Conservation (phyloP, 345 rosid species). For the Theobroma cacao region DNA sequence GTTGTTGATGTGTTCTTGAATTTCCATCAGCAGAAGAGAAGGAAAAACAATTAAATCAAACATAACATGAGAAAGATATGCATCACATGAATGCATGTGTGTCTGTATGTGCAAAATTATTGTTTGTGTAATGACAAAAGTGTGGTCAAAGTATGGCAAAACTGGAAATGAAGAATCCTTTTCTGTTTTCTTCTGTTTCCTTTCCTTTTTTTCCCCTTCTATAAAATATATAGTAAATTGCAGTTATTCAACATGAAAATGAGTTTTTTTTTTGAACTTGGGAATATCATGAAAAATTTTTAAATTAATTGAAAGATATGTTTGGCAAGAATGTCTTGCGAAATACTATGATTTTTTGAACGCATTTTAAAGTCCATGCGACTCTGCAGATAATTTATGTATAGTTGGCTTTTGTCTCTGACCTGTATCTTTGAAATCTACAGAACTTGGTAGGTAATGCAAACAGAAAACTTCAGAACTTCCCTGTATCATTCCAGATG, state of each 20-base stretch:
- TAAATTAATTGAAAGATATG: neutral
- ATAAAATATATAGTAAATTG: neutral
- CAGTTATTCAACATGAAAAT: neutral
- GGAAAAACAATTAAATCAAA: neutral
- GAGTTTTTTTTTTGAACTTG: neutral
- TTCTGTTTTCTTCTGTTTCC: conserved; percentile 5
- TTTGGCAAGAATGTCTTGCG: neutral
- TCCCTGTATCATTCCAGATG: neutral
- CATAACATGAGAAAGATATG: neutral
- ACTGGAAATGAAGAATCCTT: conserved; percentile 13
- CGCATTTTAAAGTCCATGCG: neutral
- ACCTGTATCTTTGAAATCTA: neutral
- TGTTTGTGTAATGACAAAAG: conserved; percentile 23
- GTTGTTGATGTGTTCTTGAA: neutral
- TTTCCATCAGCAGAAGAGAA: neutral
- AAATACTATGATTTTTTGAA: neutral
- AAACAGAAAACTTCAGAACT: neutral
- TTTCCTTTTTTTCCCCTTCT: neutral
- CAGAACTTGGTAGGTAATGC: conserved; percentile 6
- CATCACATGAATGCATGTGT: conserved; percentile 8
- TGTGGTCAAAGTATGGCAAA: conserved; percentile 21
- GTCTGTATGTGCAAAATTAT: conserved; percentile 7
- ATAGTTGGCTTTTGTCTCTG: neutral
- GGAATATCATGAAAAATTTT: neutral
- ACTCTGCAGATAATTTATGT: neutral